Percentiles rank a stretch among this genome's conserved stretches.
These are phyloP conservation scores for Luffa aegyptiaca DNA, from an alignment of 306 rosid species.

Conservation along the genomic window DNA sequence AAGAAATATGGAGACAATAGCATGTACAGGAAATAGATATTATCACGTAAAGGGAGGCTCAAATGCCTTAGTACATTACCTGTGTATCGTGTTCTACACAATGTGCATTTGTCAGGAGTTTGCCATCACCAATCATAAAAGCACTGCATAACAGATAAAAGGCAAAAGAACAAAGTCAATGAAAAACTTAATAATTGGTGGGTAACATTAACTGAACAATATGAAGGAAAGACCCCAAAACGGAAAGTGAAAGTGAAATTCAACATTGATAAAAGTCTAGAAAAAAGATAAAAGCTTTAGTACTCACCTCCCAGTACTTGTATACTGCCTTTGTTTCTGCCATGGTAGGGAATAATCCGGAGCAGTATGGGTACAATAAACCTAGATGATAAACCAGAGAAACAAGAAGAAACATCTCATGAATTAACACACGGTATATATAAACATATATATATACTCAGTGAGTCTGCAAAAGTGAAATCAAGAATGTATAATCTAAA, in stretches of 20 bases:
- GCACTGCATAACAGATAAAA: slow-evolving; percentile 42
- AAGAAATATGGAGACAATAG: neutral
- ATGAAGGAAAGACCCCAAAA: neutral
- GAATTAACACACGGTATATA: slow-evolving; percentile 8
- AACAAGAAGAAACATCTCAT: neutral
- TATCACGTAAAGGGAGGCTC: slow-evolving; percentile 2
- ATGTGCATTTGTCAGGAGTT: slow-evolving; percentile 92
- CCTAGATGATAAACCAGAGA: slow-evolving; percentile 31
- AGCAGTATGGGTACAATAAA: slow-evolving; percentile 91
- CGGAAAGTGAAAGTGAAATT: slow-evolving; percentile 1
- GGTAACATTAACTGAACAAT: slow-evolving; percentile 1
- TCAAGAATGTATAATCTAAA: neutral
- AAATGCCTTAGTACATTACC: slow-evolving; percentile 32
- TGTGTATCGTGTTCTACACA: slow-evolving; percentile 95
- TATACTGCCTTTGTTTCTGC: slow-evolving; percentile 93
- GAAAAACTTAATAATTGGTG: neutral
- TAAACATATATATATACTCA: slow-evolving; percentile 4
- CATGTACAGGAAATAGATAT: neutral
- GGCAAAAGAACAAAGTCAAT: neutral
- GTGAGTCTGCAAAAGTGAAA: neutral
- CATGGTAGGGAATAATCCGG: slow-evolving; percentile 99
- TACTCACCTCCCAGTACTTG: slow-evolving; percentile 95
- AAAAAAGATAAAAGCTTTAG: slow-evolving; percentile 8
- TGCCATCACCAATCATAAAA: slow-evolving; percentile 78
- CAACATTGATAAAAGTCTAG: neutral